Evolutionary conservation across 176 grass and related monocot genomes (phyloP).

Genomic region (Zea luxurians): DNA sequence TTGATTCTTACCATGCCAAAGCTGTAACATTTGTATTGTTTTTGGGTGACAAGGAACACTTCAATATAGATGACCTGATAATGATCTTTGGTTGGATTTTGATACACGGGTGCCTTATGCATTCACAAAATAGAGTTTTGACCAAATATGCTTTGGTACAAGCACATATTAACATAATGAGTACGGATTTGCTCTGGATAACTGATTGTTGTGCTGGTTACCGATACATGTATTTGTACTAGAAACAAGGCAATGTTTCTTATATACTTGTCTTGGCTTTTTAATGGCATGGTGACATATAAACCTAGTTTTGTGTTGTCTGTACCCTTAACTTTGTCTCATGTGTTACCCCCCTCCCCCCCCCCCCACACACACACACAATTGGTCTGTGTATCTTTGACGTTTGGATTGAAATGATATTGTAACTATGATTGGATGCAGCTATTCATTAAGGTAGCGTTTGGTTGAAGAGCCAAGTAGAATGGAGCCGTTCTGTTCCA

Average conservation of each 20-base stretch:
- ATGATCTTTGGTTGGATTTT: slow-evolving; percentile 11
- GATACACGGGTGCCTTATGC: not conserved
- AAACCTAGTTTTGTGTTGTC: not conserved
- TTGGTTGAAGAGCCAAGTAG: too few relatives aligned
- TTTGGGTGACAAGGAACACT: slow-evolving; percentile 6
- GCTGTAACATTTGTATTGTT: not conserved
- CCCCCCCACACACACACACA: too few relatives aligned
- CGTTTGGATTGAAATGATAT: not conserved
- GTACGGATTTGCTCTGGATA: too few relatives aligned
- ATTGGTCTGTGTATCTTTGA: not conserved
- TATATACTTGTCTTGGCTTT: not conserved
- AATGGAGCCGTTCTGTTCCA: too few relatives aligned
- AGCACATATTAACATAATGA: not conserved
- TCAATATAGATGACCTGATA: slow-evolving; percentile 1
- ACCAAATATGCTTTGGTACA: not conserved
- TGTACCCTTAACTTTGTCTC: not conserved
- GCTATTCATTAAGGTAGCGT: not conserved
- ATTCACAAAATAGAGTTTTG: not conserved
- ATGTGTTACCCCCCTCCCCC: not conserved
- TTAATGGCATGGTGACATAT: not conserved
- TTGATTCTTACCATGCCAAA: slow-evolving; percentile 27
- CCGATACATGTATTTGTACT: too few relatives aligned
- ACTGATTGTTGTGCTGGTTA: too few relatives aligned
- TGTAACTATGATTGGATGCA: not conserved
- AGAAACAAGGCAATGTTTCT: too few relatives aligned